These are phyloP conservation scores for Syzygium aqueum DNA, from an alignment of 345 rosid species.

Conservation along the genomic window DNA sequence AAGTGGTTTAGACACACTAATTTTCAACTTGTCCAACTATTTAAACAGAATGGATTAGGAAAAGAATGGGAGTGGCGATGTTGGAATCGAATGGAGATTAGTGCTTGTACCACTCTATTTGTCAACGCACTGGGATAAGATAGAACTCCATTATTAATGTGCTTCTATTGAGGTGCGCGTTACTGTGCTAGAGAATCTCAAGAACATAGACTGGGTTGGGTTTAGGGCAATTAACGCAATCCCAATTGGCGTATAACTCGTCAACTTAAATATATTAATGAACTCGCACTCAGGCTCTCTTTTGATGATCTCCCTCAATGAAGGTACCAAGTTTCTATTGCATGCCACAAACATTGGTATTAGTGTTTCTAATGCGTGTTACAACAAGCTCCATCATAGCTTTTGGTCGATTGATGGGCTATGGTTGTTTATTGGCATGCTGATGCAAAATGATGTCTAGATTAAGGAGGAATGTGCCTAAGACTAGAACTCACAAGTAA, in stretches of 20 bases:
- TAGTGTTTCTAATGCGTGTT: background rate
- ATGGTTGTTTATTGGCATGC: background rate
- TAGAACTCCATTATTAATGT: background rate
- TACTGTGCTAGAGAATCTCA: background rate
- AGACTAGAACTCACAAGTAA: background rate
- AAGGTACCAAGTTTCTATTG: background rate
- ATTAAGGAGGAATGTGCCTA: background rate
- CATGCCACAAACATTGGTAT: background rate
- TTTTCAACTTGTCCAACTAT: background rate
- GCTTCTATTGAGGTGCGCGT: background rate
- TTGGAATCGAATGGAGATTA: background rate
- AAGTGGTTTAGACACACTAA: background rate
- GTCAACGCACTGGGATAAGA: background rate
- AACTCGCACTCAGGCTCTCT: background rate
- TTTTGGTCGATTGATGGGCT: background rate
- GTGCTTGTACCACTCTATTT: background rate
- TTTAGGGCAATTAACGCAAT: background rate
- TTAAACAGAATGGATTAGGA: background rate
- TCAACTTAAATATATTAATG: background rate
- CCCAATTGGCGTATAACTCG: background rate
- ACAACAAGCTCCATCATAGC: background rate
- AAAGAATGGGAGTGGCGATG: background rate
- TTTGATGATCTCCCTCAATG: background rate
- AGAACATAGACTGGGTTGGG: background rate
- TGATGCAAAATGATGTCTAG: background rate